Evolutionary conservation across 202 grass and related monocot species (phyloP).

Genomic region (Schoenoplectus tabernaemontani): DNA sequence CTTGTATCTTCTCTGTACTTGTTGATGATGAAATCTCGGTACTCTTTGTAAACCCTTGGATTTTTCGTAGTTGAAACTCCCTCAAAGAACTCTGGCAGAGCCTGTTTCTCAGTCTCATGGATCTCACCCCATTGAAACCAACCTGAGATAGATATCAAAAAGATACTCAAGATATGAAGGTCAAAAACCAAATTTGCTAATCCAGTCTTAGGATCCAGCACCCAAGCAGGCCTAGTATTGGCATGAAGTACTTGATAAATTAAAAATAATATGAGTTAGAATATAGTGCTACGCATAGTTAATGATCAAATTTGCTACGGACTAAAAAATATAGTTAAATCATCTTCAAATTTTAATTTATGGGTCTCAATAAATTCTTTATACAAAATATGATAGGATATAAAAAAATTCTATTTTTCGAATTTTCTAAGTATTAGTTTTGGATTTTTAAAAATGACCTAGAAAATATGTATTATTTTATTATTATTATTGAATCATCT

Average conservation of each 20-base stretch:
- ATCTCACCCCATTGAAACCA: slow-evolving; percentile 94
- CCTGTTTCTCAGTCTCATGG: slow-evolving; percentile 59
- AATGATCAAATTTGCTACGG: too few species aligned
- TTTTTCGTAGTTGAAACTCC: slow-evolving; percentile 65
- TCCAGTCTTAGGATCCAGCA: background rate
- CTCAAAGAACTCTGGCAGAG: slow-evolving; percentile 86
- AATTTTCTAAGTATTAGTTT: too few species aligned
- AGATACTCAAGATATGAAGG: background rate
- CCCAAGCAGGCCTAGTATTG: background rate
- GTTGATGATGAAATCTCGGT: slow-evolving; percentile 81
- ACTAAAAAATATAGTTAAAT: too few species aligned
- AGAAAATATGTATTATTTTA: too few species aligned
- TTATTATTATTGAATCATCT: too few species aligned
- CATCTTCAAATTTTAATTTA: too few species aligned
- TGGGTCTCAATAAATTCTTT: too few species aligned
- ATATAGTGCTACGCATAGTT: too few species aligned
- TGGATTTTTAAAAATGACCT: too few species aligned
- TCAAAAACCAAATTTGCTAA: background rate
- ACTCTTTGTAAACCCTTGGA: slow-evolving; percentile 92
- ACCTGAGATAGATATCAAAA: slow-evolving; percentile 33
- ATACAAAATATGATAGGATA: too few species aligned
- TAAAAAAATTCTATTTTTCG: too few species aligned
- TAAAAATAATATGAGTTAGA: too few species aligned
- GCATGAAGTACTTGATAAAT: background rate
- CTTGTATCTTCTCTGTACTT: slow-evolving; percentile 74